Evolutionary conservation across 164 flowering plant genomes (phyloP), one percentile per base, ranked within the genome.

Genomic region (Umbellularia californica): DNA sequence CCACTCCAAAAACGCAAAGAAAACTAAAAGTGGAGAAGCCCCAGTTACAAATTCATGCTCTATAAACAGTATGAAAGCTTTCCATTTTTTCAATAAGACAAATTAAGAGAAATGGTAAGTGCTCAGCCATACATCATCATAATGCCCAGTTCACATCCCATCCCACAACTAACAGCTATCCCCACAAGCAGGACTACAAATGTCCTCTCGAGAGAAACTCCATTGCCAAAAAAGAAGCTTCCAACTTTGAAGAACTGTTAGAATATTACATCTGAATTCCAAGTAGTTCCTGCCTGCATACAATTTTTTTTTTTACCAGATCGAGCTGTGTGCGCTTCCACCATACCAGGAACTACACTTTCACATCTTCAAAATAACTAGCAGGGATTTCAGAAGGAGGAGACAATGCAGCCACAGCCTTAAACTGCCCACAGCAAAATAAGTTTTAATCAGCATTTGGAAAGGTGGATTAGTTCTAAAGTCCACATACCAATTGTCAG

Each of bases 301-400:
- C 11, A 41, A 24, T 24, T 24, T 35, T 41, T 41, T 4, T 41
- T 41, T 41, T 41, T 3, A 17, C 60, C 60, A 15, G n/a, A 55
- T 55, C 7, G 5, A 55, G 60, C 19, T 15, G 60, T 55, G 20
- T 55, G n/a, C 28, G n/a, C 23, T 67, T 41, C 17, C 33, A 65
- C 64, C 64, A 15, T 1, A 24, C 11, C 68, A 66, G 13, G n/a
- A 17, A 17, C 79, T 63, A 78, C 51, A 47, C 28, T 47, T 73
- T 70, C 35, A 75, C 62, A 28, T 80, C 87, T 72, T 84, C 85
- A 78, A 89, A 89, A 70, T 77, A 88, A 13, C 2, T 12, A 3
- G 79, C n/a, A 50, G 92, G 92, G 50, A 90, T 80, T 68, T 87
- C 88, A 5, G 79, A 15, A 6, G 86, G 87, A 66, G 86, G 76